Evolutionary conservation across 2,329 filamentous ascomycete species (phyloP).

Genomic region (Knufia fluminis): DNA sequence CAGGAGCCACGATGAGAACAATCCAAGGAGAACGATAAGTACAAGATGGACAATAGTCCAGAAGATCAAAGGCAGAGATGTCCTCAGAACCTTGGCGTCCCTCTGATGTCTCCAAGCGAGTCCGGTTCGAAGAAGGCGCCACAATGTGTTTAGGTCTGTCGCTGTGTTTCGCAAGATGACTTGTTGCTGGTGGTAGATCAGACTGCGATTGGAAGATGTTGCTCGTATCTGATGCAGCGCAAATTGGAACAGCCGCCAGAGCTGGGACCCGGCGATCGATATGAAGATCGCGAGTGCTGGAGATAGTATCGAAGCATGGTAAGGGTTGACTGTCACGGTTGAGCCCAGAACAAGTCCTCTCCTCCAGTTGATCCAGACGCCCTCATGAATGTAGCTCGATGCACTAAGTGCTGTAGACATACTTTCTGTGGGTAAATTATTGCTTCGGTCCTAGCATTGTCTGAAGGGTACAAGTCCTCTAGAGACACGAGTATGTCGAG

Average conservation of each 20-base stretch:
- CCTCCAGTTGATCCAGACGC: constrained; percentile 25
- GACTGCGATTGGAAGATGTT: neutral
- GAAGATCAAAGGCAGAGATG: constrained; percentile 6
- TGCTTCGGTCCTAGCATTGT: neutral
- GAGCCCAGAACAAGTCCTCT: constrained; percentile 20
- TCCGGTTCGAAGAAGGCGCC: constrained; percentile 1
- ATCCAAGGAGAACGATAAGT: neutral
- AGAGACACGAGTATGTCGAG: too few relatives aligned
- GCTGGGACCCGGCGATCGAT: constrained; percentile 8
- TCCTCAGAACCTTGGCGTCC: constrained; percentile 3
- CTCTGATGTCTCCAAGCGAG: constrained; percentile 10
- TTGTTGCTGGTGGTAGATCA: constrained; percentile 12
- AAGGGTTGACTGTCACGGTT: constrained; percentile 23
- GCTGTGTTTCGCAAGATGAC: constrained; percentile 10
- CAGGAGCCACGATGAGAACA: constrained; percentile 9
- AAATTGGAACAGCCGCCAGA: constrained; percentile 10
- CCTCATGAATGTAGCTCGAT: constrained; percentile 18
- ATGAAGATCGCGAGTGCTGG: constrained; percentile 11
- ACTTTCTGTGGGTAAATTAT: neutral
- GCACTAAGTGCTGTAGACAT: constrained; percentile 7
- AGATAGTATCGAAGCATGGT: constrained; percentile 15
- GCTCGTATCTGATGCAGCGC: constrained; percentile 6
- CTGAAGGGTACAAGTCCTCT: too few relatives aligned
- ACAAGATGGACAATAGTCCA: constrained; percentile 6
- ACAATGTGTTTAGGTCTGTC: constrained; percentile 8